Base-by-base conservation (phyloP, 1,284 basidiomycete genomes). In the Rhodotorula sp. region DNA sequence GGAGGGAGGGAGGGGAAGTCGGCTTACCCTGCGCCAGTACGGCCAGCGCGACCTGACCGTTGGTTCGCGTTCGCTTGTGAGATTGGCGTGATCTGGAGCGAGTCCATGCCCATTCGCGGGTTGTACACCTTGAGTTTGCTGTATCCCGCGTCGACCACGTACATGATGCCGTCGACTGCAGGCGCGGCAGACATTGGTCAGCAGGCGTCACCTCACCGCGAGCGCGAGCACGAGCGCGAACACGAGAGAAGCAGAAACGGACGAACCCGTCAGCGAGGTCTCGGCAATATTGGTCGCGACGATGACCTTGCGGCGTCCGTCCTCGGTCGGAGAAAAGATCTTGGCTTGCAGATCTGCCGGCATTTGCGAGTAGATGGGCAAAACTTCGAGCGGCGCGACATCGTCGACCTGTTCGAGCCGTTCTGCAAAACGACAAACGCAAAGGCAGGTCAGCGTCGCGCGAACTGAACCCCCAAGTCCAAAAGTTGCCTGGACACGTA, bases 311-410 rank as follows among this genome's bases (percentile, higher is more conserved):
- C 97, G 86, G 62, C 95, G 87, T 12, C 96, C 97, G 81, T 98
- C 93, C n/a, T 88, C 85, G 0, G 96, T 95, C 3, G 95, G 89
- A 74, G 95, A 90, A 79, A 99, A 99, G 78, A 99, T 99, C 82
- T 95, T 96, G 20, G 97, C 95, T 81, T 99, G 97, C 48, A 99
- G 83, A 83, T 99, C 97, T 3, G 97, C 95, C 3, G 97, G 97
- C 96, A 99, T 98, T 81, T 98, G 96, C 4, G 97, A 99, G 83
- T 99, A 99, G 79, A 99, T 99, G 2, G 97, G 97, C 23, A 99
- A 83, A 3, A 99, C 89, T 1, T 93, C 88, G 43, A 99, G 83
- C 1, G 90, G 88, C 0, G 91, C 85, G 12, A 94, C 91, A 23
- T 98, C 93, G 78, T 97, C 92, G 21, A 99, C 84, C 79, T 97